Conservation (phyloP, 106 monocot genomes). For the Dactylorhiza incarnata region DNA sequence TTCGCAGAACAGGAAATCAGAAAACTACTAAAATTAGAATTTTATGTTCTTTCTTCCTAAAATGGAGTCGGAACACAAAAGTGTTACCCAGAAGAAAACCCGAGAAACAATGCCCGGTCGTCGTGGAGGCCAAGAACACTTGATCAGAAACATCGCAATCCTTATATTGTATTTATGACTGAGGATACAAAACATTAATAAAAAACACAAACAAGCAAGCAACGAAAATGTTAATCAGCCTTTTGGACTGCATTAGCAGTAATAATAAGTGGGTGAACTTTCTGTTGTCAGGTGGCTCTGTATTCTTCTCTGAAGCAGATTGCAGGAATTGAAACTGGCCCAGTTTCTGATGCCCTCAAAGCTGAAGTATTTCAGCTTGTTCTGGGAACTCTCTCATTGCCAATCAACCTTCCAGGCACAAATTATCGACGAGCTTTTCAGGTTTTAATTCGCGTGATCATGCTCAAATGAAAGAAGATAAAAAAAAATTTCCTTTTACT, state of each 20-base stretch:
- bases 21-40: background rate
- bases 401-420: constrained; percentile 82
- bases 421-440: constrained; percentile 59
- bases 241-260: background rate
- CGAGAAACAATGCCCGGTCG: too few species aligned
- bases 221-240: too few species aligned
- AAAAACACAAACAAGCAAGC: too few species aligned
- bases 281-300: constrained; percentile 68
- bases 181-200: too few species aligned
- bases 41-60: too few species aligned
- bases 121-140: too few species aligned
- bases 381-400: constrained; percentile 72
- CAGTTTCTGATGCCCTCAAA: constrained; percentile 51
- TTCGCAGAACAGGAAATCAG: background rate
- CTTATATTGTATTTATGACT: too few species aligned
- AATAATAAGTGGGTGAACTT: background rate
- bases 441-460: constrained; percentile 17
- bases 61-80: too few species aligned
- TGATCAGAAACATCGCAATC: too few species aligned
- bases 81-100: too few species aligned
- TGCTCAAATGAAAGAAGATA: background rate
- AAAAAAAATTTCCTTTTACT: background rate
- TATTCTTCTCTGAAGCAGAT: constrained; percentile 68
- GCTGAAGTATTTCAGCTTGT: constrained; percentile 68
- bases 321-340: constrained; percentile 51